phyloP scores from a whole-genome alignment of 73 alveolate genomes.

The Stentor roeselii region DNA sequence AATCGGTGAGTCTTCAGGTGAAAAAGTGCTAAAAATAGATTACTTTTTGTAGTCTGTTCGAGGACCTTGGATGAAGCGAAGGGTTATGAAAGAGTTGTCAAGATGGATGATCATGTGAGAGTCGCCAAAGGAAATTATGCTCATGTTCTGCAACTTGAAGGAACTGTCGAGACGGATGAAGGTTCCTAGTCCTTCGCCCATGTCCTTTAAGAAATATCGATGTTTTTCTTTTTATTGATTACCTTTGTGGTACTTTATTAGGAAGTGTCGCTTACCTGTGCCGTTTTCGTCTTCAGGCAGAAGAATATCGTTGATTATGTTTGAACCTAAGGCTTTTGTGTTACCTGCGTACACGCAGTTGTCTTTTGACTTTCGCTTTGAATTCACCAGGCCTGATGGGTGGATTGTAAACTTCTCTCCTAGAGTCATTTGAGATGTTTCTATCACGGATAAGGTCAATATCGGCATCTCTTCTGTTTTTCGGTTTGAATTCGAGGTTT shows the following conservation, averaged over 20 bases:
- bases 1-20: constrained; percentile 5
- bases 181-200: constrained; percentile 80
- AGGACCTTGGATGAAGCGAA: constrained; percentile 39
- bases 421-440: not conserved
- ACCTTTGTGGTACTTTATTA: constrained; percentile 5
- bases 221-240: constrained; percentile 3
- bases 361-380: not conserved
- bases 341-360: not conserved
- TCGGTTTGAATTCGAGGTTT: not conserved
- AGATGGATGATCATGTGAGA: constrained; percentile 54
- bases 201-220: constrained; percentile 63
- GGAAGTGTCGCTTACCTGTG: not conserved
- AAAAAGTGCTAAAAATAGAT: constrained; percentile 13
- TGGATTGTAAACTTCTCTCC: not conserved
- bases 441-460: not conserved
- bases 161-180: constrained; percentile 58
- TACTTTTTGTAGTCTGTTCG: constrained; percentile 23
- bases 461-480: not conserved
- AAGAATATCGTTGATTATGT: not conserved
- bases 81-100: not conserved
- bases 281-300: constrained; percentile 10
- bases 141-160: constrained; percentile 48
- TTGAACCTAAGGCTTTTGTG: not conserved
- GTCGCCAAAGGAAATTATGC: constrained; percentile 69
- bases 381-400: not conserved